Evolutionary conservation across 352 stramenopile genomes (phyloP), one percentile per base, ranked within the genome.

Genomic region (Phytophthora crassamura): DNA sequence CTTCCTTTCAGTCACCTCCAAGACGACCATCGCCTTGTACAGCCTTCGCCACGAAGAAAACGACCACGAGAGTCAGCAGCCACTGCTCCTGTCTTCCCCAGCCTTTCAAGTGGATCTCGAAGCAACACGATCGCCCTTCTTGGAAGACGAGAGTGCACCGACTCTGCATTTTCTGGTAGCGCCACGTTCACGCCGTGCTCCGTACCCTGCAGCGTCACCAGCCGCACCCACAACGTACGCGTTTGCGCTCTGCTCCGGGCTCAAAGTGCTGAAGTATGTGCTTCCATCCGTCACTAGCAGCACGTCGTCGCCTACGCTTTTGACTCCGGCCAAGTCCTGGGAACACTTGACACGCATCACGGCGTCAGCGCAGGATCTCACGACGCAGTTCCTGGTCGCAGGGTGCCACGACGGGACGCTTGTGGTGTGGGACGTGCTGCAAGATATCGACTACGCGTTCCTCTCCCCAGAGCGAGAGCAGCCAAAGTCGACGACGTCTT

Each of bases 391-490:
- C 33, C 25, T 91, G 8, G 67, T 56, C 1, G 53, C 88, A 0
- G 77, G 77, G 0, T 75, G 87, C n/a, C 63, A 64, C 3, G 71
- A 87, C 38, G 82, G 84, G 18, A 60, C 75, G 3, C 15, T 84
- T 2, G 59, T 78, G 8, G 68, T 91, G 14, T 91, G 82, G 80
- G 61, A 93, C 54, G 40, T 83, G 14, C 55, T 90, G 9, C 69
- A 74, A 18, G 72, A 89, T 30, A 50, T 54, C 9, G 75, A 87
- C 39, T 67, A 80, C 59, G 59, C 45, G 7, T 80, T 72, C 55
- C 55, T 81, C 34, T 50, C 72, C 12, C 36, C 46, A 18, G 2
- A 52, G n/a, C 16, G 20, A 53, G 11, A 20, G 12, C 34, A 56
- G 5, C 32, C 9, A 25, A 54, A 45, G 3, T 22, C 38, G 16